Conservation (phyloP, 768 basidiomycete genomes). For the Gloeostereum incarnatum region DNA sequence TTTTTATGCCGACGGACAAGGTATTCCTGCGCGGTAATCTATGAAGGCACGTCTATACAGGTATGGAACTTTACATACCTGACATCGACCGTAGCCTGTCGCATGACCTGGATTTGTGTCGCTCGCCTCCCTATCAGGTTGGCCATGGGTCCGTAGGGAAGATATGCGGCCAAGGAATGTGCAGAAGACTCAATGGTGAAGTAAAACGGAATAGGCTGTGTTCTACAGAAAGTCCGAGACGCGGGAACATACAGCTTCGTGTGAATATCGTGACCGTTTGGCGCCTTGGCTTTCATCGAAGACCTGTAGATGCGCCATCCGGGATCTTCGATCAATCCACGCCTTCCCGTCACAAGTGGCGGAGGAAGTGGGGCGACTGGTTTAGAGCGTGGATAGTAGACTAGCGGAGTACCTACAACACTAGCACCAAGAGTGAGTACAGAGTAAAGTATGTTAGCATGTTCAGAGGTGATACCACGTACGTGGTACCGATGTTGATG, state of each 20-base stretch:
- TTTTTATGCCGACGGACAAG: conserved; percentile 40
- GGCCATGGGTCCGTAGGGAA: conserved; percentile 46
- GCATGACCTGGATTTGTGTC: conserved; percentile 52
- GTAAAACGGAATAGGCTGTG: conserved; percentile 59
- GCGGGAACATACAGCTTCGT: conserved; percentile 42
- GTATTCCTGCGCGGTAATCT: conserved; percentile 27
- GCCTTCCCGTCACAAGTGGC: conserved; percentile 23
- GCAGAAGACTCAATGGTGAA: conserved; percentile 48
- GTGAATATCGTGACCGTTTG: conserved; percentile 28
- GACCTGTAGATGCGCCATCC: conserved; percentile 45
- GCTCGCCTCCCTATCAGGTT: conserved; percentile 21
- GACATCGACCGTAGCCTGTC: conserved; percentile 63
- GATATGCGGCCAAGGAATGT: conserved; percentile 47
- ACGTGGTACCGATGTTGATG: conserved; percentile 45
- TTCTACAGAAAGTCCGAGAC: conserved; percentile 48
- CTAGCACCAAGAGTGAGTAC: conserved; percentile 19
- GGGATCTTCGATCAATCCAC: conserved; percentile 30
- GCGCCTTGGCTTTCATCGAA: conserved; percentile 26
- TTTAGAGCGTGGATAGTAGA: conserved; percentile 58
- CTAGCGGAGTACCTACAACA: conserved; percentile 47
- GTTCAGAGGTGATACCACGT: conserved; percentile 12
- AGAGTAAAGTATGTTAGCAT: conserved; percentile 1
- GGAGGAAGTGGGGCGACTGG: conserved; percentile 44
- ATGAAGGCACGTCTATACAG: conserved; percentile 1
- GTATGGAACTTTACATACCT: conserved; percentile 21